Percentiles rank a stretch among this genome's conserved stretches.
Conservation (phyloP, 1,139 yeast genomes). For the Eremothecium sinecaudum region DNA sequence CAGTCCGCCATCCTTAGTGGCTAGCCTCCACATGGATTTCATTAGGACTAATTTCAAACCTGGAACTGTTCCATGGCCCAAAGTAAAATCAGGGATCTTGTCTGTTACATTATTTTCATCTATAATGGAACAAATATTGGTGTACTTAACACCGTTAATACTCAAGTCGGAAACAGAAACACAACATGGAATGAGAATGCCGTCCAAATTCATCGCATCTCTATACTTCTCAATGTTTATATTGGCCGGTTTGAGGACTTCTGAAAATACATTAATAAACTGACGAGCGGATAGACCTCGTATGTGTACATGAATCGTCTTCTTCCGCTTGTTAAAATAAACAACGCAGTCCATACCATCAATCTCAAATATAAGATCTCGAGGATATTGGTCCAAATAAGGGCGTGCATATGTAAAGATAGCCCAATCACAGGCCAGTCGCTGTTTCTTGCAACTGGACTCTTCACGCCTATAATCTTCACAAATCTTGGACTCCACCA, state of each 20-base stretch:
- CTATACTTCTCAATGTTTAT: conserved; percentile 2
- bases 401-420: conserved; percentile 47
- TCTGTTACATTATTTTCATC: conserved; percentile 17
- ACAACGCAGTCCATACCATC: conserved; percentile 28
- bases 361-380: conserved; percentile 52
- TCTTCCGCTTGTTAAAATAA: conserved; percentile 23
- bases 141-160: conserved; percentile 20
- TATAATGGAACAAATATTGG: conserved; percentile 19
- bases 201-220: conserved; percentile 7
- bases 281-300: conserved; percentile 27
- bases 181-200: conserved; percentile 22
- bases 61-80: conserved; percentile 7
- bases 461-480: neutral
- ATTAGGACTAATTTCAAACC: conserved; percentile 22
- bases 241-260: conserved; percentile 3
- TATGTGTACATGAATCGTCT: conserved; percentile 27
- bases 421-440: conserved; percentile 14
- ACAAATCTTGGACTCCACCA: neutral
- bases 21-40: conserved; percentile 28
- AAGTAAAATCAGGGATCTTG: conserved; percentile 16
- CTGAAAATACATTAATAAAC: conserved; percentile 22
- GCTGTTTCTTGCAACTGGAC: conserved; percentile 9
- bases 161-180: conserved; percentile 18
- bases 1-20: conserved; percentile 16
- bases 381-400: conserved; percentile 40